Base-by-base conservation (phyloP, 768 basidiomycete genomes). In the Mycena epipterygia region DNA sequence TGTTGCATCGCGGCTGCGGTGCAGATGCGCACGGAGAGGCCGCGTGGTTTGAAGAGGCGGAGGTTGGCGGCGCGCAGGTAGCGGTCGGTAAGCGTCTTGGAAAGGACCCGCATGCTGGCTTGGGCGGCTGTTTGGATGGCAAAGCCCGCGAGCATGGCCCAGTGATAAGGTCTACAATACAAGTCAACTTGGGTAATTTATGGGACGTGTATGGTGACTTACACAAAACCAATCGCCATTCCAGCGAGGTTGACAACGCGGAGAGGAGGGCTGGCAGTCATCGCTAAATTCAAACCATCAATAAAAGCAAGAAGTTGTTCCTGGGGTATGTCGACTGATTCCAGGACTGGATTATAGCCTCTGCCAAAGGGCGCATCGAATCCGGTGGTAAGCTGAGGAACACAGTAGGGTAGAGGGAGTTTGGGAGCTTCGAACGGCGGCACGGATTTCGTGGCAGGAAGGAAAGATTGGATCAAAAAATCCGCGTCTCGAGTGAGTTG, bases 231-330 rank as follows among this genome's bases (percentile, higher is more conserved):
- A 13, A 78, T 69, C 0, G 66, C 64, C 64, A 75, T 66, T 1
- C 76, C 77, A 9, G 64, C 73, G 17, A 75, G 46, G 46, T 74
- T 67, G 2, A 77, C 75, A 12, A 77, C 70, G 27, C 76, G 70
- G 21, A 78, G 73, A 8, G 77, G 77, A 3, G 77, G 77, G 56
- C 75, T 75, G 0, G 76, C 77, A 5, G 73, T 75, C 67, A 78
- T 78, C 3, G 77, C 77, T 5, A 78, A 37, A 67, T 78, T 78
- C 4, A 78, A 60, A 0, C 76, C 77, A 55, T 77, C 77, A 16
- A 75, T 61, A 39, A 78, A 78, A 17, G 70, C 62, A 12, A 78
- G 52, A n/a, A 75, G 73, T 35, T 76, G 69, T 6, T 73, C 72
- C 27, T 70, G 73, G 8, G 69, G 33, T 29, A 78, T 69, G 16